phyloP scores from a whole-genome alignment of 2,329 filamentous ascomycete species.

The Colletotrichum acutatum region DNA sequence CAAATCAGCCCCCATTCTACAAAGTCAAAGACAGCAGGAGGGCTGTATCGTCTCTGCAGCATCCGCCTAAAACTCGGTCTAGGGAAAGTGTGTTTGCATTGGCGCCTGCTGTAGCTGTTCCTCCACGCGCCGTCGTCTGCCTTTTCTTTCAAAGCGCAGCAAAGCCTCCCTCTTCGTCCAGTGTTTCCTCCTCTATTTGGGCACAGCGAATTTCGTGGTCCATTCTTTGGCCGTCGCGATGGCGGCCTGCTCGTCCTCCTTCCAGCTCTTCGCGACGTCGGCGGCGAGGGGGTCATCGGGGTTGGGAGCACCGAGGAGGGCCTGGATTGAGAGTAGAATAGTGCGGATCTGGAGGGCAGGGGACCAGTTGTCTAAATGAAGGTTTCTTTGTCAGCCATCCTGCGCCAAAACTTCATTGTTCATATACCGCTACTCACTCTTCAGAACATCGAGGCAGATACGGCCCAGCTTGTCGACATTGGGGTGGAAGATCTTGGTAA shows the following conservation, averaged over 20 bases:
- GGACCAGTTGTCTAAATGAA: constrained; percentile 89
- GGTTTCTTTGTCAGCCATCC: constrained; percentile 13
- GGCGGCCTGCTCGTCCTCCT: constrained; percentile 92
- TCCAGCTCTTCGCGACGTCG: constrained; percentile 97
- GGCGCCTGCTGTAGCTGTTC: not conserved
- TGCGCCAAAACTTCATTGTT: not conserved
- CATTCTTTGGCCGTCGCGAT: constrained; percentile 94
- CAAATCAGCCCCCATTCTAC: constrained; percentile 1
- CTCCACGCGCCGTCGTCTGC: constrained; percentile 4
- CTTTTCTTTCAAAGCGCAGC: not conserved
- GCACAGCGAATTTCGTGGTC: constrained; percentile 84
- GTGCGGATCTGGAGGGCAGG: constrained; percentile 97
- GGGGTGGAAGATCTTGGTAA: constrained; percentile 99
- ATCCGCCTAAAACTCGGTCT: constrained; percentile 6
- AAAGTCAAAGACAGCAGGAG: not conserved
- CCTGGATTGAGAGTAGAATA: constrained; percentile 98
- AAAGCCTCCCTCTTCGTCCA: not conserved
- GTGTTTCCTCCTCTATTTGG: constrained; percentile 38
- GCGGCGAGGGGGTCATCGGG: constrained; percentile 98
- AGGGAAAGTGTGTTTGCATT: not conserved
- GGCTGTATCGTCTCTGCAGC: not conserved
- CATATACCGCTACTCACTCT: constrained; percentile 71
- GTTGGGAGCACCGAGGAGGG: constrained; percentile 93
- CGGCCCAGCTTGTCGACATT: constrained; percentile 98
- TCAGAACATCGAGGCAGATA: constrained; percentile 96